These are phyloP conservation scores for Monoraphidium neglectum DNA, from an alignment of 139 green algal species.

Conservation along the genomic window DNA sequence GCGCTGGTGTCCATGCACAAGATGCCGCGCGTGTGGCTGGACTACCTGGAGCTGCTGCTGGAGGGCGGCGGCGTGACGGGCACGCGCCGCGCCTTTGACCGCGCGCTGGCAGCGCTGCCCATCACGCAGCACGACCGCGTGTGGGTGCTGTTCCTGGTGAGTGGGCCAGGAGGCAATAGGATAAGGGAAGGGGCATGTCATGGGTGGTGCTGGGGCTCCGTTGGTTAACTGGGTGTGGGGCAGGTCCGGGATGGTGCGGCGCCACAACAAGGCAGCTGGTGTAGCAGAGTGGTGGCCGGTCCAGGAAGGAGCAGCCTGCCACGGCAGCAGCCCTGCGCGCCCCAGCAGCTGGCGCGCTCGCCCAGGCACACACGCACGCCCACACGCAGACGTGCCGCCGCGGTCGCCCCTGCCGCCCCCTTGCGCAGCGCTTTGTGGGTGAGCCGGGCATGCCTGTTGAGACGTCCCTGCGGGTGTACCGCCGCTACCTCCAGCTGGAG, in stretches of 20 bases:
- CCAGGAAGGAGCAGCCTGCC: too few species aligned
- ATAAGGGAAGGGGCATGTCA: too few species aligned
- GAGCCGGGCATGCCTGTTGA: conserved; percentile 83
- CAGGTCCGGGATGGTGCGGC: too few species aligned
- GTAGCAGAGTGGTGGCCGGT: too few species aligned
- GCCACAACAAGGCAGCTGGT: too few species aligned
- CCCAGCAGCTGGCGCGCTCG: neutral
- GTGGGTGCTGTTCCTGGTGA: conserved; percentile 93
- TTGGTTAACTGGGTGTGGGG: too few species aligned
- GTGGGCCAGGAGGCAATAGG: neutral
- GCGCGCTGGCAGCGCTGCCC: conserved; percentile 88
- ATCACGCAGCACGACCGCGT: conserved; percentile 98
- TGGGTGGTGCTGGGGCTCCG: neutral
- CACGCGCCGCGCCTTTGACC: conserved; percentile 87
- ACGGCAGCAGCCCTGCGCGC: too few species aligned
- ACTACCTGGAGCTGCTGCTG: conserved; percentile 90
- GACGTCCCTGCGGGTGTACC: conserved; percentile 93
- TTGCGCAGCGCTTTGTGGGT: conserved; percentile 73
- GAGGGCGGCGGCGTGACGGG: conserved; percentile 74
- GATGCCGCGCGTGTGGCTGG: conserved; percentile 91
- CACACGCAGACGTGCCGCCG: neutral
- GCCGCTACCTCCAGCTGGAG: conserved; percentile 97
- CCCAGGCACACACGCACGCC: neutral
- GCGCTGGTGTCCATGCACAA: conserved; percentile 98
- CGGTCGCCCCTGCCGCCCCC: too few species aligned